Conservation (phyloP, 129 eudicot genomes). For the Arctium minus region DNA sequence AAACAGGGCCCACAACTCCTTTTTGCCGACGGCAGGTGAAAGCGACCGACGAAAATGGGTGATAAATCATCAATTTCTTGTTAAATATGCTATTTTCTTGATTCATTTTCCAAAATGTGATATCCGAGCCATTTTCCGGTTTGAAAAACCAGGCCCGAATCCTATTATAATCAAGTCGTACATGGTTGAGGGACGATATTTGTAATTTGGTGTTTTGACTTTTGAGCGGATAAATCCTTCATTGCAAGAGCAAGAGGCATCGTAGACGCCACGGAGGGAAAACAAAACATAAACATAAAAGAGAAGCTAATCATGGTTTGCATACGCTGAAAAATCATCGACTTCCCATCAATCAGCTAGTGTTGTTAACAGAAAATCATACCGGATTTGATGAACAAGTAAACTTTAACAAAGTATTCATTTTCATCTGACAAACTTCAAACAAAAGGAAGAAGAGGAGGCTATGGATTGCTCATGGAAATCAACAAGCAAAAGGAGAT, state of each 20-base stretch:
- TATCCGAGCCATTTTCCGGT: too few relatives aligned
- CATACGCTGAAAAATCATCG: background rate
- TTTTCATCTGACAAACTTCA: background rate
- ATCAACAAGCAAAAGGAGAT: slow-evolving; percentile 25
- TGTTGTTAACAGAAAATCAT: background rate
- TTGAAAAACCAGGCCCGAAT: too few relatives aligned
- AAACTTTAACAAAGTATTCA: background rate
- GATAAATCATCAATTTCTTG: too few relatives aligned
- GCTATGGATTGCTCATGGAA: slow-evolving; percentile 32
- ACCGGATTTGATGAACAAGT: background rate
- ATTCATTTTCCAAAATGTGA: too few relatives aligned
- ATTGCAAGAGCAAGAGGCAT: slow-evolving; percentile 10
- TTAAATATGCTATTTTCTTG: too few relatives aligned
- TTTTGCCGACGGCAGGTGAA: too few relatives aligned
- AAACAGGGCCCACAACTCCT: too few relatives aligned
- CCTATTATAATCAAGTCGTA: too few relatives aligned
- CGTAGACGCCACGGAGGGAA: slow-evolving; percentile 29
- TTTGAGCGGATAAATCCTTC: slow-evolving; percentile 1
- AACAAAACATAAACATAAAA: background rate
- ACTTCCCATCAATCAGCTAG: background rate
- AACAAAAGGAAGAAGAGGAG: background rate
- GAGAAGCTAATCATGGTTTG: background rate
- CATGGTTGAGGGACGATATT: background rate
- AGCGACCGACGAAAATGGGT: too few relatives aligned
- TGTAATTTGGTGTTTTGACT: background rate